A percentile compares a stretch with the other conserved stretches of the same genome.
These are phyloP conservation scores for Paramecium caudatum DNA, from an alignment of 73 alveolate genomes.

Conservation along the genomic window DNA sequence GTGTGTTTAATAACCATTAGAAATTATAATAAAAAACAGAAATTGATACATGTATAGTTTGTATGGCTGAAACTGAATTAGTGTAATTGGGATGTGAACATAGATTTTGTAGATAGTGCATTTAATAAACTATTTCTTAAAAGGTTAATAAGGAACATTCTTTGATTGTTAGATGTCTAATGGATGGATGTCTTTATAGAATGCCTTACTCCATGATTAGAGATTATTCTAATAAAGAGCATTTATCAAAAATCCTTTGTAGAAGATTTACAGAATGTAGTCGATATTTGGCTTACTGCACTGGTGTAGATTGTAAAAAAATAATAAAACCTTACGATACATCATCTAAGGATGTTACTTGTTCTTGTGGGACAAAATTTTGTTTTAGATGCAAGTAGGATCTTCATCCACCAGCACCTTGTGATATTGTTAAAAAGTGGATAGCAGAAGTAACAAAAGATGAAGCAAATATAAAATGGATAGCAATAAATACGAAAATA, in stretches of 20 bases:
- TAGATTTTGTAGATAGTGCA: not conserved
- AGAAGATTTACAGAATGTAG: not conserved
- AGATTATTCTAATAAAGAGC: not conserved
- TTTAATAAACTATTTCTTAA: not conserved
- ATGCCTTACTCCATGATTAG: not conserved
- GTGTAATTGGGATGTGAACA: not conserved
- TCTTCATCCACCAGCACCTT: slow-evolving; percentile 80
- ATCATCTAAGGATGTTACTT: slow-evolving; percentile 55
- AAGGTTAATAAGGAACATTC: not conserved
- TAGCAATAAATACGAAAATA: slow-evolving; percentile 79
- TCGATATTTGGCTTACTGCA: not conserved
- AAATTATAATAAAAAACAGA: not conserved
- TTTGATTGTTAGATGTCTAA: not conserved
- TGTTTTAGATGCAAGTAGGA: slow-evolving; percentile 81
- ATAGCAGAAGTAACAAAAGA: slow-evolving; percentile 73
- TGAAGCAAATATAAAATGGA: slow-evolving; percentile 80
- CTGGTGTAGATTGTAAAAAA: slow-evolving; percentile 36
- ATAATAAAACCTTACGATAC: slow-evolving; percentile 16
- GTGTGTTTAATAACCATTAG: not conserved
- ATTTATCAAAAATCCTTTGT: not conserved
- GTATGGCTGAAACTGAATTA: not conserved
- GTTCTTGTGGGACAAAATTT: slow-evolving; percentile 81
- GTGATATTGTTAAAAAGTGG: slow-evolving; percentile 75
- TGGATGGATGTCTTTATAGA: slow-evolving; percentile 19
- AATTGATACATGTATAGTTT: not conserved